phyloP scores from a whole-genome alignment of 2,329 filamentous ascomycete species.

The Biscogniauxia marginata region DNA sequence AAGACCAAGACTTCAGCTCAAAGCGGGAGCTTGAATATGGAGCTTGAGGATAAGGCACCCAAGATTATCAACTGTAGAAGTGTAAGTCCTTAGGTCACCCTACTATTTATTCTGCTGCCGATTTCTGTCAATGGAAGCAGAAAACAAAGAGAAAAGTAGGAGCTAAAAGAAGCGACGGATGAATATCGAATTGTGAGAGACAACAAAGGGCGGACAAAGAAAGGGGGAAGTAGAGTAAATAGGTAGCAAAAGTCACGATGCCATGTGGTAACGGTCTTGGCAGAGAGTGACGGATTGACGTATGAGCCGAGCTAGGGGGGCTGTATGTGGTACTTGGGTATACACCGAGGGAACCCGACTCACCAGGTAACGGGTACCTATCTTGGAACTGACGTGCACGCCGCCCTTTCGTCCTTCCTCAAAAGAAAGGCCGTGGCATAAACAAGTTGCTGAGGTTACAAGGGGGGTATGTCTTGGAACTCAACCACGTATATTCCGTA shows the following conservation, averaged over 20 bases:
- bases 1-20: too few relatives aligned
- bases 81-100: too few relatives aligned
- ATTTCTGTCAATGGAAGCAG: too few relatives aligned
- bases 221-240: background rate
- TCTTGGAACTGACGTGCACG: background rate
- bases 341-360: slow-evolving; percentile 10
- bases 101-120: too few relatives aligned
- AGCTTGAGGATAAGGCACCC: too few relatives aligned
- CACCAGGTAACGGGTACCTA: background rate
- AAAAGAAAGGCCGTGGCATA: background rate
- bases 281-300: slow-evolving; percentile 2
- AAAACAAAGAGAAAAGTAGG: background rate
- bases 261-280: background rate
- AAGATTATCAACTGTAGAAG: too few relatives aligned
- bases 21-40: too few relatives aligned
- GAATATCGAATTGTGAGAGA: background rate
- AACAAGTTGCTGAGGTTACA: background rate
- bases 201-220: slow-evolving; percentile 3
- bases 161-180: background rate
- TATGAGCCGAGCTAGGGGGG: slow-evolving; percentile 3
- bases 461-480: background rate
- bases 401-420: background rate
- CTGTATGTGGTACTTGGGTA: slow-evolving; percentile 5
- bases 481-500: background rate
- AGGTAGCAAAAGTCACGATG: background rate